These are phyloP conservation scores for Yarrowia porcina DNA, from an alignment of 805 yeast genomes.

Conservation along the genomic window DNA sequence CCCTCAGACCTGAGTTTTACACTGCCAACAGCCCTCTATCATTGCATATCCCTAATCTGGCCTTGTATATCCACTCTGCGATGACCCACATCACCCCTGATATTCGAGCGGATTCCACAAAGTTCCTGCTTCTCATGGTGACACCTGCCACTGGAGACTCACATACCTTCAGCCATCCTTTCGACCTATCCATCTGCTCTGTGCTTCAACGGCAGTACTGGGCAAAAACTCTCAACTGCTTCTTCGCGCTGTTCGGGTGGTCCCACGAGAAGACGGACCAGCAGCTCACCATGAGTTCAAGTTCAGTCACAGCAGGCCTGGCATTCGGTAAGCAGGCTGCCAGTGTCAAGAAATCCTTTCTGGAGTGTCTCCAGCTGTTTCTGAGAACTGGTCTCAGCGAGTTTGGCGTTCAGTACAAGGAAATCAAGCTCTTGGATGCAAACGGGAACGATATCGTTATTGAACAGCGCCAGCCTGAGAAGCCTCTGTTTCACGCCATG, in stretches of 20 bases:
- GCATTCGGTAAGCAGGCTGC: constrained; percentile 32
- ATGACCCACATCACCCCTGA: constrained; percentile 87
- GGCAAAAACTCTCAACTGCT: constrained; percentile 64
- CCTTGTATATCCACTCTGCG: constrained; percentile 80
- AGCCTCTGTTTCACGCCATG: constrained; percentile 39
- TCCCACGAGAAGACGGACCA: constrained; percentile 40
- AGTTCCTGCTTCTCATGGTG: constrained; percentile 41
- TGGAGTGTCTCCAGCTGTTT: constrained; percentile 47
- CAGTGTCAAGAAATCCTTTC: constrained; percentile 38
- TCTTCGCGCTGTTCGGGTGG: constrained; percentile 76
- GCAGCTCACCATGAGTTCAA: constrained; percentile 33
- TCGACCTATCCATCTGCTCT: constrained; percentile 54
- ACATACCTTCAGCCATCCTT: constrained; percentile 46
- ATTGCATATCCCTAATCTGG: constrained; percentile 41
- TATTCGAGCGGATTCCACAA: constrained; percentile 71
- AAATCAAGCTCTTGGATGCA: not conserved
- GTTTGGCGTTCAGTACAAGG: not conserved
- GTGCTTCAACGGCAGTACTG: constrained; percentile 57
- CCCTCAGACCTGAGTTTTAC: constrained; percentile 10
- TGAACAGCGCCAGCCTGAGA: constrained; percentile 1
- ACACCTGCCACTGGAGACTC: constrained; percentile 5
- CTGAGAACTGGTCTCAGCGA: constrained; percentile 35
- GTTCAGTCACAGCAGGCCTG: constrained; percentile 39
- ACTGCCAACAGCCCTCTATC: constrained; percentile 31
- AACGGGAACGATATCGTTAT: not conserved